Base-by-base conservation (phyloP, 148 eudicot genomes). In the Beta vulgaris region DNA sequence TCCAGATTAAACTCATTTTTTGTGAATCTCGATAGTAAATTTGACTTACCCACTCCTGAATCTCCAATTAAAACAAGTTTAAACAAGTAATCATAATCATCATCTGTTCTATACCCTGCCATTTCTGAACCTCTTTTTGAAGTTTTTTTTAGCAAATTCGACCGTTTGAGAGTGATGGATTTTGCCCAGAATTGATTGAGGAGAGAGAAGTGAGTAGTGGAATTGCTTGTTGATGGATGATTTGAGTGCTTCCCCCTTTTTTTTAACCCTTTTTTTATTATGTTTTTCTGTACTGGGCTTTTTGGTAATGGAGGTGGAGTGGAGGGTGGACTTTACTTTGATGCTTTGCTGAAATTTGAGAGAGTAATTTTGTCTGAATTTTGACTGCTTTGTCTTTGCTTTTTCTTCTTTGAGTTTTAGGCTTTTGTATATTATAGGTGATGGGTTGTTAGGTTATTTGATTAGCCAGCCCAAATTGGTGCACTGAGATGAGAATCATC, bases 11-110 rank as follows among this genome's bases (percentile, higher is more conserved):
- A 90, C 84, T 90, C 94, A 63, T 90, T 90, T 63, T 79, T 88
- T 0, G 94, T 88, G 44, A 90, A 90, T 77, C 94, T 90, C 0
- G 94, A 90, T 12, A 90, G 68, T 6, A 90, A 79, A 80, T 90
- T 90, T 19, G 93, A 90, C 76, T 90, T 90, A 0, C 91, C 91
- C 18, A 90, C 91, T 2, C 91, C 91, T 0, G 93, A 90, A 83
- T 90, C 93, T 7, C 93, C 91, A 13, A 90, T 90, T 31, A 90
- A 65, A 2, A 90, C 91, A 77, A 90, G 76, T 81, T 90, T 88
- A 75, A 90, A 90, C 73, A 90, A 62, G 78, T 90, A 90, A 85
- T 90, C 93, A 37, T 90, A 90, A 36, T 90, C 93, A 82, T 88
- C 94, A 36, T 88, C 94, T 43, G 74, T 87, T 79, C 80, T 88